phyloP scores from a whole-genome alignment of 441 rosid genomes.

The Corymbia citriodora region DNA sequence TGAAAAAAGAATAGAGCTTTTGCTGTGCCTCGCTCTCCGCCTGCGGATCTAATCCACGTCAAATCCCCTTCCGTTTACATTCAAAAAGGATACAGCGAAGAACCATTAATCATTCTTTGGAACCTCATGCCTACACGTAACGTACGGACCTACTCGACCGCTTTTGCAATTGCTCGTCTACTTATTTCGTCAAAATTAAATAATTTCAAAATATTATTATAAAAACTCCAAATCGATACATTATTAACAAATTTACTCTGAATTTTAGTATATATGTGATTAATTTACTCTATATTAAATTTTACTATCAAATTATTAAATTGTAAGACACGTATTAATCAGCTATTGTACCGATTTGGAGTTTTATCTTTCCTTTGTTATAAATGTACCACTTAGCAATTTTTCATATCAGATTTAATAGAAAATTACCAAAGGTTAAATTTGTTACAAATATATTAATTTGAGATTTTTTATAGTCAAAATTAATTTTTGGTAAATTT shows the following conservation, averaged over 20 bases:
- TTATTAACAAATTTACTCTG: accelerated
- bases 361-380: accelerated
- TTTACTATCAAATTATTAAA: too few species aligned
- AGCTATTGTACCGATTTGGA: too few species aligned
- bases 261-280: accelerated
- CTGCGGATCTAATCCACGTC: not conserved
- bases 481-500: too few species aligned
- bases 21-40: not conserved
- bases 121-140: not conserved
- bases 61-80: not conserved
- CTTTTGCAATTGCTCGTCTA: not conserved
- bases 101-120: not conserved
- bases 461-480: accelerated
- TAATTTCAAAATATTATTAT: too few species aligned
- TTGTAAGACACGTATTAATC: too few species aligned
- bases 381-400: accelerated
- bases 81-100: not conserved
- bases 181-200: not conserved
- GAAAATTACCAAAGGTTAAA: accelerated
- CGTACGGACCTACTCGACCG: not conserved
- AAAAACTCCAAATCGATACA: too few species aligned
- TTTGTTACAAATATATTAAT: accelerated
- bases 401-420: too few species aligned
- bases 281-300: accelerated
- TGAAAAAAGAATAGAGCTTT: not conserved